A percentile compares a stretch with the other conserved stretches of the same genome.
Conservation (phyloP, 306 rosid genomes). For the Lotus japonicus region DNA sequence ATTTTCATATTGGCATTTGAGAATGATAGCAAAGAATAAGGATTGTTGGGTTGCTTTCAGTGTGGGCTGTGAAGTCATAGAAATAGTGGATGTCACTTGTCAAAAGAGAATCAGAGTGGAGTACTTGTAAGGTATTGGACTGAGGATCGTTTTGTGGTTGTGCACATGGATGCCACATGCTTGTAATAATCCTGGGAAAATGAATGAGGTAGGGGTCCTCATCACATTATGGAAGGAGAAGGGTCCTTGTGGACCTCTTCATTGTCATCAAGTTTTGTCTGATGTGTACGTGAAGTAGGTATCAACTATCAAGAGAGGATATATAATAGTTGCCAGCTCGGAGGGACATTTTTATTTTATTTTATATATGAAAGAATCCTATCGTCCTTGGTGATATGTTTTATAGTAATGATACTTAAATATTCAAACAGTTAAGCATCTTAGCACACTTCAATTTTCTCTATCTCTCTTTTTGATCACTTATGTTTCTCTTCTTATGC, state of each 20-base stretch:
- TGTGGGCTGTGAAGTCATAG: conserved; percentile 32
- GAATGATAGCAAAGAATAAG: no score
- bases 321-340: no score
- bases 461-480: no score
- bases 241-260: conserved; percentile 26
- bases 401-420: no score
- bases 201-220: conserved; percentile 10
- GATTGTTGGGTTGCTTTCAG: conserved; percentile 51
- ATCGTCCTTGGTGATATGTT: no score
- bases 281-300: conserved; percentile 37
- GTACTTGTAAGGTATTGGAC: no score
- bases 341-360: no score
- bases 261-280: conserved; percentile 43
- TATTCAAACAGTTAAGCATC: no score
- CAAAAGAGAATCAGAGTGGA: neutral
- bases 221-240: conserved; percentile 19
- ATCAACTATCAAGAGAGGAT: conserved; percentile 7
- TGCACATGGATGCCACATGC: conserved; percentile 36
- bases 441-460: no score
- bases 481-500: no score
- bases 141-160: neutral
- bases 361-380: no score
- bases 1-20: no score
- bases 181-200: conserved; percentile 14
- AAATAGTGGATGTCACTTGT: conserved; percentile 25